phyloP scores from a whole-genome alignment of 2,329 filamentous ascomycete genomes.

The Xylariaceae sp. region DNA sequence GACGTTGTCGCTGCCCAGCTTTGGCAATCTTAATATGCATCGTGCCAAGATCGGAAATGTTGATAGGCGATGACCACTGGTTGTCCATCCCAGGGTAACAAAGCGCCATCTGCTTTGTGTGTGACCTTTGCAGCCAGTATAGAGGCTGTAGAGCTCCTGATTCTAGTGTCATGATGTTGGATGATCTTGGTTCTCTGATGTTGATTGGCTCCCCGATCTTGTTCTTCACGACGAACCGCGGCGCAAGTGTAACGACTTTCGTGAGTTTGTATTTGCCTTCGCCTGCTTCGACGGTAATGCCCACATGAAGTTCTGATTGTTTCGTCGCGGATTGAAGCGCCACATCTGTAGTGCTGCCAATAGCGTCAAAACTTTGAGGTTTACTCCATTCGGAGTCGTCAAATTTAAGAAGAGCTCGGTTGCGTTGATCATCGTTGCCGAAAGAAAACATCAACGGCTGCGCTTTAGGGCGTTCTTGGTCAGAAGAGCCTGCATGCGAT shows the following conservation, averaged over 20 bases:
- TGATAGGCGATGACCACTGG: constrained; percentile 96
- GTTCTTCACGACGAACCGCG: constrained; percentile 92
- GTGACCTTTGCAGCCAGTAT: constrained; percentile 81
- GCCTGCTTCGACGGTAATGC: constrained; percentile 83
- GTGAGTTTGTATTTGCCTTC: constrained; percentile 98
- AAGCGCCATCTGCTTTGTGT: constrained; percentile 84
- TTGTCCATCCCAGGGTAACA: constrained; percentile 94
- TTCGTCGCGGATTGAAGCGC: constrained; percentile 71
- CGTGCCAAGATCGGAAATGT: constrained; percentile 90
- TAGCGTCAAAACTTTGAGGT: constrained; percentile 95
- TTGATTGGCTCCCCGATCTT: constrained; percentile 85
- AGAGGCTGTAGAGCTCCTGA: constrained; percentile 79
- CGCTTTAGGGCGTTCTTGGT: constrained; percentile 64
- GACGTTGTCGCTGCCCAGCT: constrained; percentile 80
- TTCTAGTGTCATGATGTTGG: constrained; percentile 75
- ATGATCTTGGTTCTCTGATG: constrained; percentile 87
- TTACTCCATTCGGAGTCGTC: constrained; percentile 95
- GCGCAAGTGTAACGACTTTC: constrained; percentile 89
- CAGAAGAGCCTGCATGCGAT: constrained; percentile 48
- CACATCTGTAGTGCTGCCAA: constrained; percentile 88
- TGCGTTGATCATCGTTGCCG: constrained; percentile 82
- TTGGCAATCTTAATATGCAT: constrained; percentile 93
- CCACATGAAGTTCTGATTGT: constrained; percentile 82
- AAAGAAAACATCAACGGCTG: constrained; percentile 97
- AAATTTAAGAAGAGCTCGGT: constrained; percentile 82